Conservation (phyloP, 306 rosid species). For the Aeschynomene evenia region DNA sequence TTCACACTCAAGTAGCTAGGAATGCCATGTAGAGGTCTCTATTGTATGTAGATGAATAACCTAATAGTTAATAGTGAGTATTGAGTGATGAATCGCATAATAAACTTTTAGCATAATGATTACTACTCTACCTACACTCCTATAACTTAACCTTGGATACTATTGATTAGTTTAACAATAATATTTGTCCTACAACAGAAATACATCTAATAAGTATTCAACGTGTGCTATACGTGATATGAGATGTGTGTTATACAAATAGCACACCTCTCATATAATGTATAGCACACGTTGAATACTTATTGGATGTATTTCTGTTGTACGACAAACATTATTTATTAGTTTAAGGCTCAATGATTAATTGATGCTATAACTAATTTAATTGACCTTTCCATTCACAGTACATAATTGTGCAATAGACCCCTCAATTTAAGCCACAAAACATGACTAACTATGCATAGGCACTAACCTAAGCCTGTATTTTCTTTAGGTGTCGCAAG, state of each 20-base stretch:
- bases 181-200: too few relatives aligned
- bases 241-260: too few relatives aligned
- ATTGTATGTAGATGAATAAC: background rate
- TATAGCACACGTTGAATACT: too few relatives aligned
- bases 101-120: background rate
- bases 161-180: background rate
- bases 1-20: background rate
- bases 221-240: too few relatives aligned
- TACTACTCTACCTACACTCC: background rate
- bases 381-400: background rate
- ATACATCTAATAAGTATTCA: too few relatives aligned
- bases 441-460: background rate
- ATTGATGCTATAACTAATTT: background rate
- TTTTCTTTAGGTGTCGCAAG: too few relatives aligned
- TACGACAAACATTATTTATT: too few relatives aligned
- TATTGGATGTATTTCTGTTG: too few relatives aligned
- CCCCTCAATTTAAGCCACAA: background rate
- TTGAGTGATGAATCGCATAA: background rate
- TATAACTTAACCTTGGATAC: too few relatives aligned
- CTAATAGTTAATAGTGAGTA: background rate
- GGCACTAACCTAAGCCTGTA: background rate
- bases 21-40: background rate
- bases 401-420: background rate
- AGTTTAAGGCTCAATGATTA: background rate
- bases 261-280: too few relatives aligned